These are phyloP conservation scores for Peniophora sp. DNA, from an alignment of 1,284 basidiomycete species.

Conservation along the genomic window DNA sequence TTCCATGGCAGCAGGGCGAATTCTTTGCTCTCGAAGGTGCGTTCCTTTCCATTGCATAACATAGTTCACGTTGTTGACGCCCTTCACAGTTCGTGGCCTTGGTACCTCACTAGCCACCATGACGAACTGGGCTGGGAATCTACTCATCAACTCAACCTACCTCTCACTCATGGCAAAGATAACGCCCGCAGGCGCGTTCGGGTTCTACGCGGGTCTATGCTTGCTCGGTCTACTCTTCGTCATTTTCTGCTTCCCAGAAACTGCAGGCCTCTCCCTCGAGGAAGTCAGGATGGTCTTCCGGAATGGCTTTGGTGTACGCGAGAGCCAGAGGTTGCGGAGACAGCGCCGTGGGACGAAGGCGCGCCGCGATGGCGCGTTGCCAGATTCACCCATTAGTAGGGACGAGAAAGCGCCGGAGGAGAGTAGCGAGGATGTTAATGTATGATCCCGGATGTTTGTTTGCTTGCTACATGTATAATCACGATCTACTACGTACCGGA, in stretches of 20 bases:
- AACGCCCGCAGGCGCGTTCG: conserved; percentile 74
- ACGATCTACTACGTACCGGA: too few species aligned
- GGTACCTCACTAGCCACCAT: conserved; percentile 77
- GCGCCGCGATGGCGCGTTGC: neutral
- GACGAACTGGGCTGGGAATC: conserved; percentile 76
- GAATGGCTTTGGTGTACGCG: conserved; percentile 48
- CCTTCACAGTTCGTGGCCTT: conserved; percentile 58
- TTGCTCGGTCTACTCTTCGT: conserved; percentile 66
- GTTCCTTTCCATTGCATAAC: conserved; percentile 8
- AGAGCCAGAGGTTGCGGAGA: conserved; percentile 39
- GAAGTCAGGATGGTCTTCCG: conserved; percentile 61
- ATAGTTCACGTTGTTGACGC: conserved; percentile 1
- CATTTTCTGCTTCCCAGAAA: conserved; percentile 69
- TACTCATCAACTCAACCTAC: conserved; percentile 74
- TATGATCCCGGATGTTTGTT: too few species aligned
- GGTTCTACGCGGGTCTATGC: conserved; percentile 74
- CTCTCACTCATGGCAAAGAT: conserved; percentile 71
- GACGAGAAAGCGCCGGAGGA: too few species aligned
- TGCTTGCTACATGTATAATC: too few species aligned
- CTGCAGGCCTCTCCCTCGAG: conserved; percentile 67
- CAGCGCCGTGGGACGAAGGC: conserved; percentile 28
- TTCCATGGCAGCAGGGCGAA: conserved; percentile 86
- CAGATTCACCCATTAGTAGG: neutral
- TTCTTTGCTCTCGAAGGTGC: conserved; percentile 68
- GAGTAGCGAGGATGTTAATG: too few species aligned